Conservation (phyloP, 2,329 filamentous ascomycete genomes). For the Huntiella omanensis region DNA sequence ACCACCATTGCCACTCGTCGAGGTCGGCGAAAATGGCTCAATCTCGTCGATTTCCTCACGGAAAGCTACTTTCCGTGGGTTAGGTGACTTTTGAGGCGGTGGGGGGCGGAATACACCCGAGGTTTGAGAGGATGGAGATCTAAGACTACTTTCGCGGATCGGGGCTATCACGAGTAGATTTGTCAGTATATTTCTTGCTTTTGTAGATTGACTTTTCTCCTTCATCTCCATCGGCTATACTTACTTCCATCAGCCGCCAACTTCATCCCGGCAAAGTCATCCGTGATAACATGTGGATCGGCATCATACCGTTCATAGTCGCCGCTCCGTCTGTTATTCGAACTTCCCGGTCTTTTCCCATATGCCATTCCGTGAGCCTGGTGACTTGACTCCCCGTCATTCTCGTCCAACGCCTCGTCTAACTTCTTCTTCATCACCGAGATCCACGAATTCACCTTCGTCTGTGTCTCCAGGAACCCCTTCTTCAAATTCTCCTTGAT, state of each 20-base stretch:
- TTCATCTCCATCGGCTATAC: constrained; percentile 15
- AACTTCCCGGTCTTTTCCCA: constrained; percentile 33
- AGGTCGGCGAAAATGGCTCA: constrained; percentile 19
- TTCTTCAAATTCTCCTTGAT: constrained; percentile 88
- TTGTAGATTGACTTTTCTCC: neutral
- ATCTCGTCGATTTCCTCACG: constrained; percentile 59
- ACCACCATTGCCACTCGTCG: neutral
- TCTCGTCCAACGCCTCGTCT: constrained; percentile 67
- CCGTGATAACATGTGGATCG: constrained; percentile 73
- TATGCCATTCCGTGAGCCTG: constrained; percentile 11
- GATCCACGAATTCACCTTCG: constrained; percentile 85
- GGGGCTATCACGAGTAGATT: constrained; percentile 24
- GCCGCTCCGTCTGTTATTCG: constrained; percentile 51
- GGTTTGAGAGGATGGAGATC: constrained; percentile 44
- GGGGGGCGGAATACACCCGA: constrained; percentile 62
- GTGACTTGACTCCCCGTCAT: constrained; percentile 17
- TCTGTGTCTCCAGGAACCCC: constrained; percentile 86
- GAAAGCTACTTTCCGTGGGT: constrained; percentile 37
- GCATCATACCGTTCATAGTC: constrained; percentile 90
- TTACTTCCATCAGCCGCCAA: constrained; percentile 43
- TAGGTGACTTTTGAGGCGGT: constrained; percentile 32
- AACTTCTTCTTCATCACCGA: constrained; percentile 80
- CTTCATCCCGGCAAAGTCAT: constrained; percentile 65
- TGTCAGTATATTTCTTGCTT: constrained; percentile 15
- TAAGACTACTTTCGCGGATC: constrained; percentile 25